Percentiles rank a stretch among this genome's conserved stretches.
Conservation (phyloP, 2,329 filamentous ascomycete genomes). For the Fusarium papillatum region DNA sequence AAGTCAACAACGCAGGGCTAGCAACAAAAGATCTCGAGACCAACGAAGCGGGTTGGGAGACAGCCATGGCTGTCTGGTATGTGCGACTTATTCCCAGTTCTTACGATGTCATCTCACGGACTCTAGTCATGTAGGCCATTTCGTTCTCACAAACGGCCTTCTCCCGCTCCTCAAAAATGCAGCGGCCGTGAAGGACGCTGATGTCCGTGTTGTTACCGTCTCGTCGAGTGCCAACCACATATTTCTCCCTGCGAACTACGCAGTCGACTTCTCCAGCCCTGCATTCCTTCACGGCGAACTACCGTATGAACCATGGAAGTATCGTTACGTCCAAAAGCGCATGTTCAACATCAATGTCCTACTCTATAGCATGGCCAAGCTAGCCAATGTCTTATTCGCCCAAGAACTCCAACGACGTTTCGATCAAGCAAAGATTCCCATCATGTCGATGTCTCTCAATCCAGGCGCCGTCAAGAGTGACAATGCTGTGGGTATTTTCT, state of each 20-base stretch:
- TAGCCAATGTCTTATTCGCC: constrained; percentile 1
- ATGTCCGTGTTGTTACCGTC: not conserved
- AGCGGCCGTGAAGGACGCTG: not conserved
- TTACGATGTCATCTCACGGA: not conserved
- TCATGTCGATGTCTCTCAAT: not conserved
- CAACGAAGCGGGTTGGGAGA: not conserved
- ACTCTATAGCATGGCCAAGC: not conserved
- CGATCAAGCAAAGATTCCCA: not conserved
- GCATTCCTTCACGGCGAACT: not conserved
- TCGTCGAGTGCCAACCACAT: not conserved
- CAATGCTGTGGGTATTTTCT: not conserved
- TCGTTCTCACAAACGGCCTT: not conserved
- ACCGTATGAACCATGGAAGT: not conserved
- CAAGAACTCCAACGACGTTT: not conserved
- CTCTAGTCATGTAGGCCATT: not conserved
- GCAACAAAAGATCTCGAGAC: not conserved
- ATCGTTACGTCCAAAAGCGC: not conserved
- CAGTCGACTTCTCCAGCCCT: not conserved
- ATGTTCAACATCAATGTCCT: not conserved
- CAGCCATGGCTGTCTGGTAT: not conserved
- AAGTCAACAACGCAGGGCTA: not conserved
- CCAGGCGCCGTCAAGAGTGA: constrained; percentile 1
- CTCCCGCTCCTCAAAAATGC: not conserved
- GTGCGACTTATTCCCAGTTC: rapidly evolving
- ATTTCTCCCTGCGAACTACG: not conserved